Evolutionary conservation across 225 moss, liverwort and hornwort genomes (phyloP).

Genomic region (Marchantia polymorpha): DNA sequence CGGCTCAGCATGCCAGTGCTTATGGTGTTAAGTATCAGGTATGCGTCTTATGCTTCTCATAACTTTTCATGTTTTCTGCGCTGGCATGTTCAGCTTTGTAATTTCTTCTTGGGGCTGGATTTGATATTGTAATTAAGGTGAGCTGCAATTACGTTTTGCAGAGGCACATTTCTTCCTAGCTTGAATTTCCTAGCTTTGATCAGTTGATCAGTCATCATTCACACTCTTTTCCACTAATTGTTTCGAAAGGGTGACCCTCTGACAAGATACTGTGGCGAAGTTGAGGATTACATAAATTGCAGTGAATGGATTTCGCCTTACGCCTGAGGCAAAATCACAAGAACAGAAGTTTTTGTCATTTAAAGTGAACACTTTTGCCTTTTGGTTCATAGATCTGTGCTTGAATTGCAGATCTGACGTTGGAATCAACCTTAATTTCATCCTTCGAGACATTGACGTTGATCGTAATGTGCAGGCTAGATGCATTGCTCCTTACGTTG

Average conservation of each 20-base stretch:
- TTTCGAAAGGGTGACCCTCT: neutral
- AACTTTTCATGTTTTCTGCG: neutral
- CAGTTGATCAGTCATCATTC: too few relatives aligned
- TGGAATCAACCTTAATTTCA: neutral
- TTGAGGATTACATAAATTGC: neutral
- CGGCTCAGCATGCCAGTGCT: constrained; percentile 32
- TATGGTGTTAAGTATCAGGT: constrained; percentile 53
- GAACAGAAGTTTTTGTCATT: too few relatives aligned
- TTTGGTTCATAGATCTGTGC: neutral
- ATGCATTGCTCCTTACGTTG: constrained; percentile 36
- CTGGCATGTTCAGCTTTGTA: neutral
- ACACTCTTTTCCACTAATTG: neutral
- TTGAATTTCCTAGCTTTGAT: neutral
- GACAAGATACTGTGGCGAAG: neutral
- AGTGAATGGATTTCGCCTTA: neutral
- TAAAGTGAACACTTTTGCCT: too few relatives aligned
- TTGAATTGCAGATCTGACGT: neutral
- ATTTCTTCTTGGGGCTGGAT: neutral
- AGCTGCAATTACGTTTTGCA: neutral
- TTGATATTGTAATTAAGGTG: neutral
- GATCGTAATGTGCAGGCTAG: constrained; percentile 32
- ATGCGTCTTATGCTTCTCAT: neutral
- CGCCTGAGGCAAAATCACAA: too few relatives aligned
- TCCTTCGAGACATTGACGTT: neutral
- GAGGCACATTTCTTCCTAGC: neutral